These are phyloP conservation scores for Termitomyces heimii DNA, from an alignment of 768 basidiomycete genomes.

Conservation along the genomic window DNA sequence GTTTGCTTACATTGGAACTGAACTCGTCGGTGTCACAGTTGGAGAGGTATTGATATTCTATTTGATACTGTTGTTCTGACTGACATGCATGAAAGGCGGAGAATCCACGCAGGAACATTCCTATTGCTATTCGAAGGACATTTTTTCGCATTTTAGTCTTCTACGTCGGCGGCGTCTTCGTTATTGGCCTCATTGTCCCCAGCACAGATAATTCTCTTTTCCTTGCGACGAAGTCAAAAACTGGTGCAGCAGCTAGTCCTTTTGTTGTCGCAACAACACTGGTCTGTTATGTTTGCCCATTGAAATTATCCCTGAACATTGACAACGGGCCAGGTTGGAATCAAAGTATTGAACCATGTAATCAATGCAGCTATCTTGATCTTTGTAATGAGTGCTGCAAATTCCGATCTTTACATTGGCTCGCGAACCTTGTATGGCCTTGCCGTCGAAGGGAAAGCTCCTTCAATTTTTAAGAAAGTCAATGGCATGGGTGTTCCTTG, in stretches of 20 bases:
- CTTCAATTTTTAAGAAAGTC: conserved; percentile 35
- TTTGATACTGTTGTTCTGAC: neutral
- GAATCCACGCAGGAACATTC: conserved; percentile 71
- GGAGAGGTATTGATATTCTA: conserved; percentile 28
- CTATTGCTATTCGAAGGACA: conserved; percentile 60
- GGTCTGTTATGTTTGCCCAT: conserved; percentile 15
- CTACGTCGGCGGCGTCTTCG: conserved; percentile 68
- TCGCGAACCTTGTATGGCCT: conserved; percentile 44
- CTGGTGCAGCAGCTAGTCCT: conserved; percentile 56
- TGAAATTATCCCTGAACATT: neutral
- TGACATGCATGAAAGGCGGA: conserved; percentile 36
- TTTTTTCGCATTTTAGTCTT: conserved; percentile 53
- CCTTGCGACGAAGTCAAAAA: conserved; percentile 37
- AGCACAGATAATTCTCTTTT: conserved; percentile 46
- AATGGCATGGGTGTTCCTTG: conserved; percentile 43
- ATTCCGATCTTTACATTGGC: conserved; percentile 56
- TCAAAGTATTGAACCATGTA: conserved; percentile 54
- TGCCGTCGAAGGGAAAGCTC: conserved; percentile 45
- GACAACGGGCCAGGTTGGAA: conserved; percentile 34
- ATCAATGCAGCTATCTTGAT: conserved; percentile 61
- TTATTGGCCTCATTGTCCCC: conserved; percentile 67
- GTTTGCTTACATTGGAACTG: conserved; percentile 72
- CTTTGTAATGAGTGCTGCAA: conserved; percentile 60
- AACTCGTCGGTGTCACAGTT: conserved; percentile 68
- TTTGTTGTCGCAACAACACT: conserved; percentile 49